Base-by-base conservation (phyloP, 306 rosid genomes). In the Benincasa hispida region DNA sequence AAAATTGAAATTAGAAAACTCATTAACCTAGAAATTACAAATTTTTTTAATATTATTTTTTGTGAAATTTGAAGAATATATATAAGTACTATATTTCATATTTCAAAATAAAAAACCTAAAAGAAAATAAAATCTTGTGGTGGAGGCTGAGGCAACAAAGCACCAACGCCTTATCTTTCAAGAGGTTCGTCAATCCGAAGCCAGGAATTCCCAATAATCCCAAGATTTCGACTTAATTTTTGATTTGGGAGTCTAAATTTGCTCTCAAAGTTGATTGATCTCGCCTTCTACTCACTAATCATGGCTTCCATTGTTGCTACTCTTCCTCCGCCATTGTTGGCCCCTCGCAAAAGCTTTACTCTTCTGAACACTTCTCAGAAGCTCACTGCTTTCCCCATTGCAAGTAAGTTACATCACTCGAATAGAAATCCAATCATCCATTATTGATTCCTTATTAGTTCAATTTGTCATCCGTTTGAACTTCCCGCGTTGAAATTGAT, bases 251-350 rank as follows among this genome's bases (percentile, higher is more conserved):
- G 77, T 54, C 18, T 28, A 11, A 73, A 63, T 56, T 60, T 42
- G 50, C 18, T 35, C 27, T 35, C 59, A 2, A 47, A 47, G 21
- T 28, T 61, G 17, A 32, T 32, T 45, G 30, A 45, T 25, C n/a
- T 61, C 54, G 5, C 21, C 2, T 47, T 11, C 32, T 28, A 28
- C 18, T 12, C 72, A 77, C 50, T 34, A 19, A 25, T 77, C 77
- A 92, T 90, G 97, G 92, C 96, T 81, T 88, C 96, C 78, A 79
- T 86, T 65, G 70, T 81, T 80, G 85, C 91, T 70, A 86, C 76
- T 81, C 83, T 92, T 41, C 87, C 92, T 27, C 87, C 86, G 63
- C 87, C 88, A 60, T 83, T 92, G 81, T 75, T 88, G 84, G 60
- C 79, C 42, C 87, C 72, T 73, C 77, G 73, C 58, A 82, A 82